Evolutionary conservation across 768 basidiomycete species (phyloP), one percentile per base, ranked within the genome.

Genomic region (Pholiota molesta): DNA sequence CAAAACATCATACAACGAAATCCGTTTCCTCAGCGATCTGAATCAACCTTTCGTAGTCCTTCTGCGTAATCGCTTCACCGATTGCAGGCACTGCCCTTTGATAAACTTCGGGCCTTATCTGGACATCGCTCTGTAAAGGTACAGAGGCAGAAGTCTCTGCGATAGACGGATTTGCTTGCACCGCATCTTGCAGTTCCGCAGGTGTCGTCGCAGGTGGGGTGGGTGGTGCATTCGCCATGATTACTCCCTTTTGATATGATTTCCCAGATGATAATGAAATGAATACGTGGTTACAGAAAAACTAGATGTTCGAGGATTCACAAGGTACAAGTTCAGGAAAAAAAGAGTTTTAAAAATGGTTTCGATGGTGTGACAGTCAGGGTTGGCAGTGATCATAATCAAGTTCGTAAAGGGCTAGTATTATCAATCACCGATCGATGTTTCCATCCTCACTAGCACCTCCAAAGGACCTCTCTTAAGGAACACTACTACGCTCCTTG

Each of bases 151-250:
- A 57, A 64, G 63, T 19, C 65, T 55, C 35, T 61, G 69, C 44
- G 29, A 62, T 47, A 26, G 68, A 52, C 45, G 66, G 61, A 31
- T 60, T 57, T 58, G 39, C 57, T 62, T 78, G 79, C 19, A 80
- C 80, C 63, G 84, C 81, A 68, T 88, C 84, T 56, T 77, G 80
- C 33, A 88, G 76, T 70, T 89, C 87, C 52, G 78, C 74, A 11
- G 80, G 80, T 14, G 84, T 85, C 7, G 81, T 81, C 8, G 85
- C 84, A 11, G 87, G 88, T 47, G 88, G 88, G 1, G 88, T 89
- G 5, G 84, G 86, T 44, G 86, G 85, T 31, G 80, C 85, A 68
- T 85, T 83, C 33, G 77, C 77, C 86, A 89, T 87, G 66, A 61
- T 66, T 62, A 65, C 47, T 57, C 49, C 14, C 40, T 28, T 16